These are phyloP conservation scores for Herpetomonas tarakana DNA, from an alignment of 208 protist genomes.

Conservation along the genomic window DNA sequence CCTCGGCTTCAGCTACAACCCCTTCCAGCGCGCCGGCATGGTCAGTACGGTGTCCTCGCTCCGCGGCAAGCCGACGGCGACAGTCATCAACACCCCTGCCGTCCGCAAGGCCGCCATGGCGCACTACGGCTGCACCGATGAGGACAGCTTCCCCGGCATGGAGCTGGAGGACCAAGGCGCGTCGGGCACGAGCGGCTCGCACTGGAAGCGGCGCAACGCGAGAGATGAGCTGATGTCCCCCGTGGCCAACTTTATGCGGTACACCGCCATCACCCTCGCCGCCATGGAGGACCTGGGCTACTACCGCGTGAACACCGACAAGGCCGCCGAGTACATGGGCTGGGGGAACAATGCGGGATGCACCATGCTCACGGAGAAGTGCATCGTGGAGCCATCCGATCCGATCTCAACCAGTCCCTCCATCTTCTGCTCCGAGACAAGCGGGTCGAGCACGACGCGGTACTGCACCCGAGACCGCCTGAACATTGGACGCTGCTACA, in stretches of 20 bases:
- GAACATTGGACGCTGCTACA: constrained; percentile 22
- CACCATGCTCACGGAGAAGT: constrained; percentile 37
- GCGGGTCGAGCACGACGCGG: not conserved
- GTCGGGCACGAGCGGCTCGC: constrained; percentile 37
- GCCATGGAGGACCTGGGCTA: constrained; percentile 75
- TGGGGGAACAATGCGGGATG: constrained; percentile 75
- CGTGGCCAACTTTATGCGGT: constrained; percentile 21
- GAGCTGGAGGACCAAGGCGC: constrained; percentile 77
- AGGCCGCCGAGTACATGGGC: constrained; percentile 56
- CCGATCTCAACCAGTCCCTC: constrained; percentile 23
- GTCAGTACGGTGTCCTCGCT: constrained; percentile 6
- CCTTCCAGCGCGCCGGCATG: constrained; percentile 16
- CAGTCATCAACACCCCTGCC: constrained; percentile 24
- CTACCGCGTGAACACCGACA: constrained; percentile 71
- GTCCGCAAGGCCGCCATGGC: constrained; percentile 28
- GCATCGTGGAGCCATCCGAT: constrained; percentile 30
- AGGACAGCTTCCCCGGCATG: constrained; percentile 38
- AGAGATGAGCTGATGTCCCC: constrained; percentile 85
- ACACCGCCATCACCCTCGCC: constrained; percentile 77
- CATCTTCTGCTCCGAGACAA: constrained; percentile 44
- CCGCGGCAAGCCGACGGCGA: constrained; percentile 27
- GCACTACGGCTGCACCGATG: constrained; percentile 77
- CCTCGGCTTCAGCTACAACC: constrained; percentile 53
- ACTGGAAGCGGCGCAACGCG: constrained; percentile 87
- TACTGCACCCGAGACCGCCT: constrained; percentile 30